Base-by-base conservation (phyloP, 139 green algal species). In the Chlorella vulgaris region DNA sequence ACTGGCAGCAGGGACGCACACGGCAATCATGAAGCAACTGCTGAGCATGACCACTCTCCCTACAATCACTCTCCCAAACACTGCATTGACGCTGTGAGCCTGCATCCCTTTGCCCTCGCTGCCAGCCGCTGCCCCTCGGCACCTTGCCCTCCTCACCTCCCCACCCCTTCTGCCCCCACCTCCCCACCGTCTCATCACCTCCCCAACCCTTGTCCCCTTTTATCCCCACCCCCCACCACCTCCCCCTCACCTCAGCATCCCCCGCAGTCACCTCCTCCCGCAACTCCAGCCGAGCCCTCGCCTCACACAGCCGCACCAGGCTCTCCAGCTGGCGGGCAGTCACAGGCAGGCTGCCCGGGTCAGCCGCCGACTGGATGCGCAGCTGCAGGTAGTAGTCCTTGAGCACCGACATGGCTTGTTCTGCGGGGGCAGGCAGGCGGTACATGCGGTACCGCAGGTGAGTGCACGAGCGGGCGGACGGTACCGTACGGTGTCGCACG, bases 271-370 rank as follows among this genome's bases (percentile, higher is more conserved):
- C 91, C 33, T 88, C 82, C 76, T 93, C 85, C 24, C 93, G 87
- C 39, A 98, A 87, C 40, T 99, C 96, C 4, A 90, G 47, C 0
- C 92, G 86, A 4, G 96, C 96, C 0, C 96, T 88, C 22, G 95
- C 96, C 86, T 98, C 94, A 1, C 93, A 80, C 80, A 99, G 89
- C 15, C 96, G 86, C 33, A 98, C 90, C 77, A 99, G 84, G 83
- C 89, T 96, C 85, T 99, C 96, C 76, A 99, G 92, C 86, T 98
- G 94, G 42, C 94, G 86, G 18, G 91, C 88, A 60, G 91, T 88
- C 24, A 85, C 78, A 2, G 84, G 60, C n/a, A 83, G 78, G 43
- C 18, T 43, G 19, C 53, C 53, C 1, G 61, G 42, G 70, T 87
- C 83, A 7, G 65, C 74, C 2, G 78, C 69, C 28, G 78, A 58